Base-by-base conservation (phyloP, 2,329 filamentous ascomycete genomes). In the Rutstroemia sp. region DNA sequence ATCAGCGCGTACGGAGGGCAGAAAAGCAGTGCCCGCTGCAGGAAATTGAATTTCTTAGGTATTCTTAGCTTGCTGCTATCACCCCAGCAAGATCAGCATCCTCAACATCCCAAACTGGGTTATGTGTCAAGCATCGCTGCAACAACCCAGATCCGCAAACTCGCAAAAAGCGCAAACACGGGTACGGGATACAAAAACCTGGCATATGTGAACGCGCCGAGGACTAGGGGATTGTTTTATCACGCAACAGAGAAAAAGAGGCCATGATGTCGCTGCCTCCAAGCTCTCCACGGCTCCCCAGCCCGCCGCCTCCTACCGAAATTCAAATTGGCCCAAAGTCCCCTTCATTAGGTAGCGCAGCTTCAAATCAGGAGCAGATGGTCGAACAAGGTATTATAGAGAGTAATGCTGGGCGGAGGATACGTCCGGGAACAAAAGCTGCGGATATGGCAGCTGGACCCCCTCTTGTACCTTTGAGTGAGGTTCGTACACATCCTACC, bases 391-490 rank as follows among this genome's bases (percentile, higher is more conserved):
- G 71, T 67, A 78, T 78, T 62, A 78, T 86, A 64, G 87, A 94
- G 63, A 83, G 85, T 65, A 89, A 87, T 65, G 83, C 91, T 21
- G 86, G 82, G 66, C 80, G 94, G 63, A 83, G 94, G 67, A 95
- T 99, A 74, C 88, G 92, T 53, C 91, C 92, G 5, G 94, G 94
- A 56, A 96, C 92, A 46, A 94, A 87, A 71, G 84, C 91, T n/a
- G 83, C 83, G 55, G 89, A 97, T 65, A 97, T 99, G 89, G 87
- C 89, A 50, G 86, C 89, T 60, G 94, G 94, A 0, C 94, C 92
- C 63, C 92, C 94, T 16, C 77, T 97, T 60, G 81, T 96, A 55
- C 88, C 92, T 45, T 75, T 96, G 58, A 83, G 84, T 62, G 89
- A 96, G 78, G 91, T 95, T 70, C 62, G 80, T 71, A 57, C 27